A percentile compares a stretch with the other conserved stretches of the same genome.
These are phyloP conservation scores for Aspergillus haitiensis DNA, from an alignment of 495 filamentous ascomycete species.

Conservation along the genomic window DNA sequence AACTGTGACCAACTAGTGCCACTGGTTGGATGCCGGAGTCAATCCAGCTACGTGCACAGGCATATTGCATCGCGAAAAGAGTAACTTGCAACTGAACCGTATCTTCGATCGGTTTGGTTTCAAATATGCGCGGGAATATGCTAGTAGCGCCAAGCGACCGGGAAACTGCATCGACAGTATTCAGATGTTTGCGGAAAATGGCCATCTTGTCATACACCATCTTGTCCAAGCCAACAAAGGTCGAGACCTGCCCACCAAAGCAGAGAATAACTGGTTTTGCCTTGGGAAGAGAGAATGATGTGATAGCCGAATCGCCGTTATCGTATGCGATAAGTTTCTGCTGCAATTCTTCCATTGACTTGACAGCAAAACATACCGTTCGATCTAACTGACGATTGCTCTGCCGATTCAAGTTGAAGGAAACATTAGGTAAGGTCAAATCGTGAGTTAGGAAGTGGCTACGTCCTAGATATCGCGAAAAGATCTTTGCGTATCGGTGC, in stretches of 20 bases:
- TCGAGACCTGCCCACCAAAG: constrained; percentile 38
- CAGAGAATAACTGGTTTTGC: constrained; percentile 28
- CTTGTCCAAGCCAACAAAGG: constrained; percentile 29
- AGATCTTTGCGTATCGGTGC: not conserved
- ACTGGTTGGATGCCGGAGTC: constrained; percentile 33
- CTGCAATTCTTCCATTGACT: not conserved
- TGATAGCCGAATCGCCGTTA: not conserved
- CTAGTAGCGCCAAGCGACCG: constrained; percentile 31
- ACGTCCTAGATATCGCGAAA: too few relatives aligned
- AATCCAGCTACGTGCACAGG: constrained; percentile 45
- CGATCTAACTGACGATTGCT: not conserved
- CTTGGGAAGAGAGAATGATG: not conserved
- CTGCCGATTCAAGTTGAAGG: constrained; percentile 3
- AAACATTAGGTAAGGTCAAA: not conserved
- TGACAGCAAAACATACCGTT: not conserved
- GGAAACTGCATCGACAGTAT: constrained; percentile 35
- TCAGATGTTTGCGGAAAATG: constrained; percentile 41
- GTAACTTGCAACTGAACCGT: constrained; percentile 38
- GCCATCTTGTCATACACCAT: constrained; percentile 31
- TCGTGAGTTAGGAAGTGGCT: not conserved
- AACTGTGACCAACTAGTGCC: constrained; percentile 50
- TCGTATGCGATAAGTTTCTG: not conserved
- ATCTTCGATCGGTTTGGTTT: constrained; percentile 32
- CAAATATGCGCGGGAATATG: constrained; percentile 50
- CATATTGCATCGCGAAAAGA: constrained; percentile 48